Evolutionary conservation across 2,329 filamentous ascomycete species (phyloP).

Genomic region (Emergomyces pasteurianus): DNA sequence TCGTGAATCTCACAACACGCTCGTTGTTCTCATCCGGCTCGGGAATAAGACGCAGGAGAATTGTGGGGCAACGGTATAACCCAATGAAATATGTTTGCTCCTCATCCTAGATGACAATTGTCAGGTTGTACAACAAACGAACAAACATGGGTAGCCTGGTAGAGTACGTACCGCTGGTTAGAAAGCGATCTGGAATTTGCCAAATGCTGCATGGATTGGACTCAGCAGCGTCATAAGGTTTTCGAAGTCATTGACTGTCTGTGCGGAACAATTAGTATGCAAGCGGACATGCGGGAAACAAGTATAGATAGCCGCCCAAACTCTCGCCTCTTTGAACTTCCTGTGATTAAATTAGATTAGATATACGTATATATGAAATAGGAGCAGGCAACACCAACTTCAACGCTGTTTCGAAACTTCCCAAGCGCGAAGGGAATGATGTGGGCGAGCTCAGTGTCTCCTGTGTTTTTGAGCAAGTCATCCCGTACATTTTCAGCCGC

Average conservation of each 20-base stretch:
- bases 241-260: background rate
- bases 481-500: background rate
- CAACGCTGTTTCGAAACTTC: background rate
- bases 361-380: background rate
- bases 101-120: background rate
- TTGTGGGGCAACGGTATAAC: background rate
- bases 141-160: background rate
- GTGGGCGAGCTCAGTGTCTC: background rate
- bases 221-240: background rate
- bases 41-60: background rate
- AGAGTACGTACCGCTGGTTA: background rate
- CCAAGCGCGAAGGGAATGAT: background rate
- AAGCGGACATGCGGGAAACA: background rate
- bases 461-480: background rate
- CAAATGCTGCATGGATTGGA: background rate
- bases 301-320: background rate
- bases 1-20: background rate
- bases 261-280: background rate
- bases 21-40: background rate
- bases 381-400: background rate
- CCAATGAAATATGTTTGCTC: background rate
- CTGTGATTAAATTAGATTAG: background rate
- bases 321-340: background rate
- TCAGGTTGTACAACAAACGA: background rate
- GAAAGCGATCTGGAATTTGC: background rate